These are phyloP conservation scores for Magnolia changhungtana DNA, from an alignment of 164 flowering plant species.

Conservation along the genomic window DNA sequence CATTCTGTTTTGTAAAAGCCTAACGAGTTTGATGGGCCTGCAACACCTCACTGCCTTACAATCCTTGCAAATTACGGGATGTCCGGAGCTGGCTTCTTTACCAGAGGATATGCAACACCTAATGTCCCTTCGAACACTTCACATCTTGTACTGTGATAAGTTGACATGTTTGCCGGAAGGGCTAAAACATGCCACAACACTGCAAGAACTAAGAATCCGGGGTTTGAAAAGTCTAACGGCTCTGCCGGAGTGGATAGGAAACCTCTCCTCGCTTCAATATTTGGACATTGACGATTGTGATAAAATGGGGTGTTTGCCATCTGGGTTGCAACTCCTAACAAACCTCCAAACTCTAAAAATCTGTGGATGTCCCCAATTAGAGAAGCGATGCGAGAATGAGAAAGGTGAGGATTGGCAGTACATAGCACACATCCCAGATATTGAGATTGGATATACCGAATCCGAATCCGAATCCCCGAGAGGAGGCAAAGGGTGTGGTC, in stretches of 20 bases:
- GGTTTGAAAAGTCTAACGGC: background rate
- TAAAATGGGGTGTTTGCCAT: background rate
- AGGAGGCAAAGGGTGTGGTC: too few relatives aligned
- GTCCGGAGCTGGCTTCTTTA: background rate
- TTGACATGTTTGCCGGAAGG: background rate
- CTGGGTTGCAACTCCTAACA: background rate
- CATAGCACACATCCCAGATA: constrained; percentile 9
- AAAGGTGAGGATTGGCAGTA: constrained; percentile 13
- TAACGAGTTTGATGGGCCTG: background rate
- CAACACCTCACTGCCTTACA: background rate
- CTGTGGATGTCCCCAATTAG: background rate
- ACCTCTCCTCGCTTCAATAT: background rate
- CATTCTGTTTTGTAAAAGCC: background rate
- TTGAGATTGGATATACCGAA: background rate
- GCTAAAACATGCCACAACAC: background rate
- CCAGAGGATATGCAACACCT: background rate
- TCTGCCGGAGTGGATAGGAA: background rate
- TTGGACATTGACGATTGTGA: background rate
- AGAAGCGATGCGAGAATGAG: constrained; percentile 4
- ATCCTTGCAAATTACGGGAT: background rate
- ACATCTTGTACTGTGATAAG: background rate
- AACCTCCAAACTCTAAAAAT: background rate
- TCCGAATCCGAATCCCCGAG: too few relatives aligned
- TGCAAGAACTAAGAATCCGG: background rate
- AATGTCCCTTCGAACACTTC: background rate